Evolutionary conservation across 2,329 filamentous ascomycete species (phyloP).

Genomic region (Fusarium globosum): DNA sequence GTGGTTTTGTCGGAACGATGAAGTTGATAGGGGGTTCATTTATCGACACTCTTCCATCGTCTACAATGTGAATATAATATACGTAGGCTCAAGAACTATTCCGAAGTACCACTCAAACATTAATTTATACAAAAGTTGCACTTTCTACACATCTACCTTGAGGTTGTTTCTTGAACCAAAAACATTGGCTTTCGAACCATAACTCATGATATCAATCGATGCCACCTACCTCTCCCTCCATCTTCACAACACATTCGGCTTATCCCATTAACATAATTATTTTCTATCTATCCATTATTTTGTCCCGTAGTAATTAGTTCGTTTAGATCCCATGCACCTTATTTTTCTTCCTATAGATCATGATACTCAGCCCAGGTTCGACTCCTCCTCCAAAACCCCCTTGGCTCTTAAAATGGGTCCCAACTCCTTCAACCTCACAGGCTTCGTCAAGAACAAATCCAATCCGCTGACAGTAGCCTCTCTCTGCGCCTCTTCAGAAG

Average conservation of each 20-base stretch:
- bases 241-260: background rate
- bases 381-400: conserved; percentile 30
- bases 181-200: background rate
- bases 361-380: conserved; percentile 3
- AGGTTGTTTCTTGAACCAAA: background rate
- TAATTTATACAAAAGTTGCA: background rate
- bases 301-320: background rate
- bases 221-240: background rate
- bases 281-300: background rate
- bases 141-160: too few relatives aligned
- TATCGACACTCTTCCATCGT: background rate
- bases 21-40: background rate
- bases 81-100: background rate
- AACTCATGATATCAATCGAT: background rate
- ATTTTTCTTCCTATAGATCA: too few relatives aligned
- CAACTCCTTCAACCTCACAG: conserved; percentile 58
- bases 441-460: conserved; percentile 66
- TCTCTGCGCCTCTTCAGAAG: conserved; percentile 60
- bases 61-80: too few relatives aligned
- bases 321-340: background rate
- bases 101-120: background rate
- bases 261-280: background rate
- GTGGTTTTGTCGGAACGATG: background rate
- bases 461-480: conserved; percentile 65
- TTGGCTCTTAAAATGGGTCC: conserved; percentile 32